phyloP scores from a whole-genome alignment of 176 grass and related monocot genomes.

The Thinopyrum elongatum region DNA sequence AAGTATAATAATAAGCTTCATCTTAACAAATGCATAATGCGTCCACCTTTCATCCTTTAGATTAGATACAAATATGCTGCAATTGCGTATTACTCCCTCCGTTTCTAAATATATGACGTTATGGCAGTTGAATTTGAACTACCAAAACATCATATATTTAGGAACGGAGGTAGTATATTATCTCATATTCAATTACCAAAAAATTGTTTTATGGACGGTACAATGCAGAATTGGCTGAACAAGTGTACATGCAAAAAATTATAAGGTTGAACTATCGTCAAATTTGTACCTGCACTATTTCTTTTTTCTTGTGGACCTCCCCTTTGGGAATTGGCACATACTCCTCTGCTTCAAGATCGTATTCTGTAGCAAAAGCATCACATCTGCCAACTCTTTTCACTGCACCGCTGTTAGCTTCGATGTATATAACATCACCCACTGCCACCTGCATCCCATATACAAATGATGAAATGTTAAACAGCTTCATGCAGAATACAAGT shows the following conservation, averaged over 20 bases:
- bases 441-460: constrained; percentile 54
- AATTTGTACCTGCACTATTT: constrained; percentile 84
- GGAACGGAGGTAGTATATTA: not conserved
- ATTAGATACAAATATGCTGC: not conserved
- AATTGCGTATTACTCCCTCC: not conserved
- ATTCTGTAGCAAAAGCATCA: constrained; percentile 99
- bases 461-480: constrained; percentile 29
- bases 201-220: not conserved
- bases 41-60: not conserved
- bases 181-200: not conserved
- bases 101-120: no score
- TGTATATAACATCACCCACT: constrained; percentile 97
- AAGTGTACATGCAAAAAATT: not conserved
- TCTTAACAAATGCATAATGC: not conserved
- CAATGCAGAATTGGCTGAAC: not conserved
- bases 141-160: no score
- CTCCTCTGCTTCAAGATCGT: constrained; percentile 96
- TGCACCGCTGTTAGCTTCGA: constrained; percentile 94
- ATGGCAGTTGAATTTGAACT: no score
- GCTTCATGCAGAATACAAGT: constrained; percentile 7
- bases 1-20: not conserved
- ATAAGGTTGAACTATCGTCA: not conserved
- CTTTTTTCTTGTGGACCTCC: constrained; percentile 97
- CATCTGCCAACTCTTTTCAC: constrained; percentile 99
- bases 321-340: constrained; percentile 99